Evolutionary conservation across 306 rosid genomes (phyloP), one percentile per base, ranked within the genome.

Genomic region (Cicer cuneatum): DNA sequence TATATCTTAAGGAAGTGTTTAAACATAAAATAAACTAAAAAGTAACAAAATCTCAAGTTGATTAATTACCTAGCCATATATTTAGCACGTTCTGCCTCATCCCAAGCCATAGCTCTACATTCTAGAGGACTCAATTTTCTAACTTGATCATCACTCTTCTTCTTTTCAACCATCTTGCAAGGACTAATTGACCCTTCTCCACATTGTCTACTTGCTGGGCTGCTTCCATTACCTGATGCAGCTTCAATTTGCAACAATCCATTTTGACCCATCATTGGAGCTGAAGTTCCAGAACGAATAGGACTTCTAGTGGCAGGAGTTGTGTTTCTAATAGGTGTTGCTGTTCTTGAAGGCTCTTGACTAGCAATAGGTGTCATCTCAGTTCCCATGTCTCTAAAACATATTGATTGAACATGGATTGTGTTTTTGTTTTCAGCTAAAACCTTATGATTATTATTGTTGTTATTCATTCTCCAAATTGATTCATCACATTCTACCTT

Each of bases 361-460:
- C 97, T 92, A 2, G 98, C 96, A 78, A 87, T 85, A 7, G 98
- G 99, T 18, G 99, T 95, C 99, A 95, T 95, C 78, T 95, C 98
- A 41, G 99, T 95, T 7, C 98, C 99, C 99, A 92, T 92, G 78
- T 95, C 98, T 80, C 99, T 86, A 46, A 95, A 88, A 73, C 96
- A 89, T 74, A 95, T 56, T 11, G 99, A 86, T 78, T 93, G 85
- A 12, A 88, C 82, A 15, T 84, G 49, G 2, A 77, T 74, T 14
- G 87, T 68, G 77, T 71, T 82, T 8, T 81, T 47, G 45, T 33
- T 63, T 14, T 63, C 8, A 79, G 72, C 83, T 83, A 53, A 18
- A 51, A 51, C 24, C 11, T 51, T 51, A 15, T 19, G 21, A 19
- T 19, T 19, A 19, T 19, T 19, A 19, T 19, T 19, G 21, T 15